Evolutionary conservation across 495 filamentous ascomycete genomes (phyloP).

Genomic region (Parmelia sp.): DNA sequence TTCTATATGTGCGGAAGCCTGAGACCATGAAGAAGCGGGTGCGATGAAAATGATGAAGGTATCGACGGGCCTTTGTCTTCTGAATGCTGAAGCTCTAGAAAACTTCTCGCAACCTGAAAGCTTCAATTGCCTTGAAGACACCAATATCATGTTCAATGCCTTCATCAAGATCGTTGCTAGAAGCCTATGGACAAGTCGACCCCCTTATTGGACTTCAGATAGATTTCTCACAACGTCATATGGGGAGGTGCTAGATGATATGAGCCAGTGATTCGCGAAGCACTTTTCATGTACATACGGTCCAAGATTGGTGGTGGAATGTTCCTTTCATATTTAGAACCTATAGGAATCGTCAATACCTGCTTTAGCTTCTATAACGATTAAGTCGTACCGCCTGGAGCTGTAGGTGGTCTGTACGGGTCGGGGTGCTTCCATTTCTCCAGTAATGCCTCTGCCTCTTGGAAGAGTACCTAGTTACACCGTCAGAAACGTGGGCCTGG

Average conservation of each 20-base stretch:
- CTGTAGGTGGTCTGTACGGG: constrained; percentile 78
- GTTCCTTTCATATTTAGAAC: constrained; percentile 95
- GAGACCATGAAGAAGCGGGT: background rate
- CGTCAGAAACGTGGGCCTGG: background rate
- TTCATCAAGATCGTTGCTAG: background rate
- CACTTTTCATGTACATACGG: constrained; percentile 50
- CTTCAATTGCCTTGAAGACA: background rate
- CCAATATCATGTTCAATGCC: background rate
- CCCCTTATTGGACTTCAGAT: background rate
- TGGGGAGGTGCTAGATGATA: constrained; percentile 39
- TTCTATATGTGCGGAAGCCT: background rate
- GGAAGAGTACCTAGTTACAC: constrained; percentile 58
- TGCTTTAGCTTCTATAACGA: background rate
- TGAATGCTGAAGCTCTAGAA: background rate
- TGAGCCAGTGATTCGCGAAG: constrained; percentile 10
- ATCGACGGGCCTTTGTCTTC: background rate
- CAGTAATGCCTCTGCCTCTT: constrained; percentile 79
- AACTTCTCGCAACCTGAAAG: background rate
- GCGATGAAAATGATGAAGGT: background rate
- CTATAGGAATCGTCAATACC: constrained; percentile 41
- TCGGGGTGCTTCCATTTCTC: constrained; percentile 97
- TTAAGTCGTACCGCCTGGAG: constrained; percentile 72
- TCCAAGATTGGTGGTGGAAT: constrained; percentile 70
- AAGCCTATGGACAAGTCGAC: background rate
- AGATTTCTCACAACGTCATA: constrained; percentile 30